Conservation (phyloP, 140 eudicot genomes). For the Oenanthe javanica region DNA sequence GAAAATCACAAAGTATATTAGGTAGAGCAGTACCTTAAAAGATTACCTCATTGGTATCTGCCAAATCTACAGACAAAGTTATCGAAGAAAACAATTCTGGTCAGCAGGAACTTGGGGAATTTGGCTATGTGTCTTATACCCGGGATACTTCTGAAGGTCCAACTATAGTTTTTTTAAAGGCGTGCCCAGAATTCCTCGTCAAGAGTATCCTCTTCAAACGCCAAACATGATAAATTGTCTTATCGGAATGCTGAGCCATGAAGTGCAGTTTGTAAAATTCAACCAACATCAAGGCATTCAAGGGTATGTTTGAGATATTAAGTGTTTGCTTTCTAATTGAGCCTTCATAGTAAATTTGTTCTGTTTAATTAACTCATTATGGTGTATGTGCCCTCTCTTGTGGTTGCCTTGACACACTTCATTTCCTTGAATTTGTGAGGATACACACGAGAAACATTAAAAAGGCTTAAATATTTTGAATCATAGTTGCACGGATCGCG, state of each 20-base stretch:
- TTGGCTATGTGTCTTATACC: conserved; percentile 24
- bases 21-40: conserved; percentile 40
- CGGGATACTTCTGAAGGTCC: conserved; percentile 34
- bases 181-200: conserved; percentile 9
- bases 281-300: conserved; percentile 93
- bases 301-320: conserved; percentile 9
- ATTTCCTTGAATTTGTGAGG: too few relatives aligned
- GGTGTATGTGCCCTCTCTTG: background rate
- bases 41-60: conserved; percentile 26
- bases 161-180: conserved; percentile 31
- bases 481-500: too few relatives aligned
- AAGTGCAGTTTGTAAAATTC: conserved; percentile 78
- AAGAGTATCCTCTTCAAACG: too few relatives aligned
- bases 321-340: background rate
- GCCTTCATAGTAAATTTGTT: background rate
- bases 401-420: background rate
- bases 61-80: conserved; percentile 26
- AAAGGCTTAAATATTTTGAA: too few relatives aligned
- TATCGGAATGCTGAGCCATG: conserved; percentile 60
- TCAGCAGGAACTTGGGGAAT: conserved; percentile 25
- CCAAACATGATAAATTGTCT: conserved; percentile 26
- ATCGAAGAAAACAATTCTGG: conserved; percentile 28
- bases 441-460: background rate
- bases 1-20: conserved; percentile 40
- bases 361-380: background rate